A percentile compares a stretch with the other conserved stretches of the same genome.
Conservation (phyloP, 2,329 filamentous ascomycete genomes). For the Venturia effusa region DNA sequence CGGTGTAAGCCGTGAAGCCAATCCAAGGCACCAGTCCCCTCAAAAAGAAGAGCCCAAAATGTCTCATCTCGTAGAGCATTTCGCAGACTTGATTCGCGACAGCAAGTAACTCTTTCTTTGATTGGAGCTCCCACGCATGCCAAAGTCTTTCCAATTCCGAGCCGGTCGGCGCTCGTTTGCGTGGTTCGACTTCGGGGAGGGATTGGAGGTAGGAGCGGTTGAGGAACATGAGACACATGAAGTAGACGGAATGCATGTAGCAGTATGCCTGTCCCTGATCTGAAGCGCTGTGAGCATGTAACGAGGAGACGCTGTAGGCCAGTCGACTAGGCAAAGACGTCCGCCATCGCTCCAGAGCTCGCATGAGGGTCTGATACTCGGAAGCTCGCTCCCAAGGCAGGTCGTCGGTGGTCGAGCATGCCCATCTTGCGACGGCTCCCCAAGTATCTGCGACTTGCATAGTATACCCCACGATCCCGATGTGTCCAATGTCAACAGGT, state of each 20-base stretch:
- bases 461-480: constrained; percentile 29
- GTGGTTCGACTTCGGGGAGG: constrained; percentile 26
- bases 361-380: constrained; percentile 26
- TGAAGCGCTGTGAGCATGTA: constrained; percentile 31
- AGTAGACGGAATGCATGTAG: constrained; percentile 32
- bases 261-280: constrained; percentile 30
- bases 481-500: constrained; percentile 23
- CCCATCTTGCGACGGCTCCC: constrained; percentile 31
- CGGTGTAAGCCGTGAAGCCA: constrained; percentile 31
- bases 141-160: constrained; percentile 15
- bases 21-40: constrained; percentile 31
- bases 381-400: constrained; percentile 26
- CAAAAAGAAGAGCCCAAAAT: constrained; percentile 29
- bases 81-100: constrained; percentile 27
- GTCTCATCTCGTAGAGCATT: constrained; percentile 31
- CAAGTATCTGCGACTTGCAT: constrained; percentile 30
- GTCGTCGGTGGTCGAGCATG: constrained; percentile 26
- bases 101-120: constrained; percentile 25
- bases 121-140: constrained; percentile 27
- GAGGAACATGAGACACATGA: constrained; percentile 32
- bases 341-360: constrained; percentile 26
- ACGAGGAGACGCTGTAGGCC: constrained; percentile 26
- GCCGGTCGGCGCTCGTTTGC: constrained; percentile 8
- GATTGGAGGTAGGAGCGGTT: constrained; percentile 24
- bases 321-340: constrained; percentile 23